These are phyloP conservation scores for Chaetomium strumarium DNA, from an alignment of 2,329 filamentous ascomycete species.

Conservation along the genomic window DNA sequence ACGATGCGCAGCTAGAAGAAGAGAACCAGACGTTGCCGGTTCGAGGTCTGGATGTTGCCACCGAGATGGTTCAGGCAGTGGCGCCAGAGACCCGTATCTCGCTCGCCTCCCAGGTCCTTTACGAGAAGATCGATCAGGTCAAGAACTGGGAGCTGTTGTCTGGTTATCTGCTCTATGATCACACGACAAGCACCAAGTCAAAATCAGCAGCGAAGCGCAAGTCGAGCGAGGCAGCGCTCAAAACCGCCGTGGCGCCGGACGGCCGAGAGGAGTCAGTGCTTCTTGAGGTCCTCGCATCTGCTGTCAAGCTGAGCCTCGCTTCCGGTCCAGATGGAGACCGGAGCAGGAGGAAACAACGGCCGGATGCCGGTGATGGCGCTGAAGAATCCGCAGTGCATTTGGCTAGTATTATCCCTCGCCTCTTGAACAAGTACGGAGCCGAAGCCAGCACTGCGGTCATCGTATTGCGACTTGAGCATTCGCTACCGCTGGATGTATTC, in stretches of 20 bases:
- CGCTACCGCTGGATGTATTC: slow-evolving; percentile 81
- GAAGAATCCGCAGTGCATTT: slow-evolving; percentile 75
- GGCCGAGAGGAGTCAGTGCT: slow-evolving; percentile 77
- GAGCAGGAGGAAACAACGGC: slow-evolving; percentile 50
- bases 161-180: slow-evolving; percentile 88
- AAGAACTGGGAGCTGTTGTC: slow-evolving; percentile 83
- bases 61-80: slow-evolving; percentile 54
- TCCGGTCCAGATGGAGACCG: slow-evolving; percentile 61
- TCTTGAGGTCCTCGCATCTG: slow-evolving; percentile 77
- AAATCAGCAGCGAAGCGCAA: slow-evolving; percentile 30
- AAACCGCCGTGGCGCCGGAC: slow-evolving; percentile 65
- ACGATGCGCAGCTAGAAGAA: slow-evolving; percentile 65
- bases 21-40: slow-evolving; percentile 43
- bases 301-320: slow-evolving; percentile 68
- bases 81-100: slow-evolving; percentile 76
- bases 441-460: slow-evolving; percentile 77
- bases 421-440: slow-evolving; percentile 92
- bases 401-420: slow-evolving; percentile 70
- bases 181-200: slow-evolving; percentile 59
- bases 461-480: slow-evolving; percentile 78
- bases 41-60: slow-evolving; percentile 44
- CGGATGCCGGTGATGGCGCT: slow-evolving; percentile 63
- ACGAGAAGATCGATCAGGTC: slow-evolving; percentile 73
- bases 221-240: slow-evolving; percentile 55
- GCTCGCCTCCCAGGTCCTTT: slow-evolving; percentile 78